Evolutionary conservation across 768 basidiomycete species (phyloP).

Genomic region (Suillus spraguei): DNA sequence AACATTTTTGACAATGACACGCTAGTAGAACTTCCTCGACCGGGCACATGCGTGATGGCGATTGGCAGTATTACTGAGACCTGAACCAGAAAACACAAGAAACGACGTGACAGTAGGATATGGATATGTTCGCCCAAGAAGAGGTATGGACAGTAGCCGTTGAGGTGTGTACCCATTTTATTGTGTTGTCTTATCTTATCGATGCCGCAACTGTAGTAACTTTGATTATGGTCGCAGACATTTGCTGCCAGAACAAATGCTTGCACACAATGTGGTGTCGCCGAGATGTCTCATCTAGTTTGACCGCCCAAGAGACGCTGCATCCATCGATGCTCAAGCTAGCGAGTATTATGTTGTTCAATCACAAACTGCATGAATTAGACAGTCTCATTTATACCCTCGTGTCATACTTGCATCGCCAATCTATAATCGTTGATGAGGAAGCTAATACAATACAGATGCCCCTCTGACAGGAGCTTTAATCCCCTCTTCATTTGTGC

Average conservation of each 20-base stretch:
- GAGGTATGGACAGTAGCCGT: neutral
- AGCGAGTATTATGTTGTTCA: neutral
- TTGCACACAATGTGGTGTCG: neutral
- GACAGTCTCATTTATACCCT: neutral
- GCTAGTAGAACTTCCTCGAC: no score
- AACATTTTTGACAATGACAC: no score
- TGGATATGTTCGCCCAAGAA: no score
- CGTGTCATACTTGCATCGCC: neutral
- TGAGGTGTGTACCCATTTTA: neutral
- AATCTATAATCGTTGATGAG: neutral
- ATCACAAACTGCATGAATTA: neutral
- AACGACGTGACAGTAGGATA: neutral
- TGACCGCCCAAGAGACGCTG: neutral
- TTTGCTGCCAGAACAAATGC: no score
- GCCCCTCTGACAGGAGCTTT: neutral
- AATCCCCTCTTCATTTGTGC: neutral
- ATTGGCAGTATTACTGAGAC: no score
- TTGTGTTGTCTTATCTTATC: neutral
- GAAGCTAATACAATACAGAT: neutral
- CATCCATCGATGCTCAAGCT: neutral
- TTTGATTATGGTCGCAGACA: neutral
- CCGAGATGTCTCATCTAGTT: neutral
- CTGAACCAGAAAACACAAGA: slow-evolving; percentile 15
- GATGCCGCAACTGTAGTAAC: neutral
- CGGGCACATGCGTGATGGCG: no score